These are phyloP conservation scores for Penicillium chermesinum DNA, from an alignment of 495 filamentous ascomycete genomes.

Conservation along the genomic window DNA sequence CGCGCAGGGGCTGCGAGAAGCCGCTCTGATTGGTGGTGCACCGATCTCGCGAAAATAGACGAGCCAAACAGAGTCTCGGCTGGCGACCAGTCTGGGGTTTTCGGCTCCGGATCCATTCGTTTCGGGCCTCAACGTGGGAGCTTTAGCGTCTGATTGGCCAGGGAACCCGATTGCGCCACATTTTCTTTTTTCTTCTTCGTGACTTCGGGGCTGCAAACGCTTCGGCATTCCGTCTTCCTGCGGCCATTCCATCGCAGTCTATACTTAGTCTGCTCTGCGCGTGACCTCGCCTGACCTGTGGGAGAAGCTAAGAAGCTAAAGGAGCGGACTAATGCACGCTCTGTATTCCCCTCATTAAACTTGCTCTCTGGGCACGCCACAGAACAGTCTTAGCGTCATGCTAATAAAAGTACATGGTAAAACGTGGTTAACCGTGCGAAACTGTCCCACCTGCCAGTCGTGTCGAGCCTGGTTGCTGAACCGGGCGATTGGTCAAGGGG, in stretches of 20 bases:
- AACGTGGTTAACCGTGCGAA: too few relatives aligned
- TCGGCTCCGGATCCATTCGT: not conserved
- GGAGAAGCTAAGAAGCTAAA: too few relatives aligned
- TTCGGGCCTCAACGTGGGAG: not conserved
- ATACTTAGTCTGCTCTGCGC: not conserved
- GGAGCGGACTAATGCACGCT: too few relatives aligned
- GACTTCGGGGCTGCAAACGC: not conserved
- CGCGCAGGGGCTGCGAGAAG: not conserved
- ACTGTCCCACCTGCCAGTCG: too few relatives aligned
- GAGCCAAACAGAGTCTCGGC: constrained; percentile 7
- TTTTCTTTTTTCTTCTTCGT: not conserved
- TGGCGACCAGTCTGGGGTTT: not conserved
- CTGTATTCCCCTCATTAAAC: too few relatives aligned
- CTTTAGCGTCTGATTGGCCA: not conserved
- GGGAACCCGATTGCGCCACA: not conserved
- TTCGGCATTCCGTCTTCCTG: not conserved
- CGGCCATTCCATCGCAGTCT: not conserved
- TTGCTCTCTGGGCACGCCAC: too few relatives aligned
- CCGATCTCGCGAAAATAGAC: not conserved
- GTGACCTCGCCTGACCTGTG: not conserved
- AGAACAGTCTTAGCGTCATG: too few relatives aligned
- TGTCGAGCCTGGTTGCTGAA: too few relatives aligned
- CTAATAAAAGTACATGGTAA: too few relatives aligned
- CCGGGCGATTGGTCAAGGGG: too few relatives aligned
- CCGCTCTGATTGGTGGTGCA: not conserved